Evolutionary conservation across 1,139 yeast genomes (phyloP).

Genomic region (Yamadazyma taylorii): DNA sequence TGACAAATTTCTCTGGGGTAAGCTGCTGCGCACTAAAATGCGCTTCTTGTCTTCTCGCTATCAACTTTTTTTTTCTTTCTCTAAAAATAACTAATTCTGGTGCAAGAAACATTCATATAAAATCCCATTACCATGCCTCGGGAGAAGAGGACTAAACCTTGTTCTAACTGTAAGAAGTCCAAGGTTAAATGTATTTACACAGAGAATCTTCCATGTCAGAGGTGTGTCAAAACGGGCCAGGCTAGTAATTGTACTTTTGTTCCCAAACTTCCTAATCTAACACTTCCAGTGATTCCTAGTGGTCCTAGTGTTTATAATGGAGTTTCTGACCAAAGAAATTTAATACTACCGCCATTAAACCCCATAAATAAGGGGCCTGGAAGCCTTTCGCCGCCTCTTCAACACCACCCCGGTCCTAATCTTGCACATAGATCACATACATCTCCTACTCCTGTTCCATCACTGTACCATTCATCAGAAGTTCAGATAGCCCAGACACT

Average conservation of each 20-base stretch:
- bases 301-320: conserved; percentile 3
- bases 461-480: too few relatives aligned
- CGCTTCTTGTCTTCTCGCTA: too few relatives aligned
- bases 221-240: conserved; percentile 54
- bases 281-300: conserved; percentile 31
- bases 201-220: conserved; percentile 52
- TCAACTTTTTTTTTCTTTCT: too few relatives aligned
- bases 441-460: too few relatives aligned
- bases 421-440: too few relatives aligned
- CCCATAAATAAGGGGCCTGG: not conserved
- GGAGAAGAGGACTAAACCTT: conserved; percentile 57
- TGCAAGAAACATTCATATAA: too few relatives aligned
- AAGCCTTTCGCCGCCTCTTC: not conserved
- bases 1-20: not conserved
- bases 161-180: conserved; percentile 61
- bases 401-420: not conserved
- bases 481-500: too few relatives aligned
- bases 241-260: conserved; percentile 54
- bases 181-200: conserved; percentile 62
- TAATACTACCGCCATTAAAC: conserved; percentile 19
- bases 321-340: conserved; percentile 6
- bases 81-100: too few relatives aligned
- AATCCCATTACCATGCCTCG: conserved; percentile 28
- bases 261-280: conserved; percentile 50
- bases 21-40: too few relatives aligned